Conservation (phyloP, 2,329 filamentous ascomycete genomes). For the Dothistroma septosporum region DNA sequence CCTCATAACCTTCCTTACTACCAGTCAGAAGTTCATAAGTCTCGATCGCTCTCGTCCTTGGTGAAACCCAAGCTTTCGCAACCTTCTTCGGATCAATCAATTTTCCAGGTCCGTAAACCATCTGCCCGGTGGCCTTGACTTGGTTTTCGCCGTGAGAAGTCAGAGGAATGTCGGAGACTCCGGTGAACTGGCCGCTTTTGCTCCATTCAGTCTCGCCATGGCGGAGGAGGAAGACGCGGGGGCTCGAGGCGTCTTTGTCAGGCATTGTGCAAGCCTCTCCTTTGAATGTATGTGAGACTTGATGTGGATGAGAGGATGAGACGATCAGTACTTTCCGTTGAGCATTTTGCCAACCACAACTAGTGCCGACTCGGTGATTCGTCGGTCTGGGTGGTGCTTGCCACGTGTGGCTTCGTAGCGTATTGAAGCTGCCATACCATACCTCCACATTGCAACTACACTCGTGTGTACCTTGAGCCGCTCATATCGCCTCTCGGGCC, state of each 20-base stretch:
- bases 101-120: constrained; percentile 49
- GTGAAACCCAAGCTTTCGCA: constrained; percentile 49
- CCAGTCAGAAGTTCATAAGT: constrained; percentile 48
- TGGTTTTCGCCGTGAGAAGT: constrained; percentile 73
- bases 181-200: constrained; percentile 73
- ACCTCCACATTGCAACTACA: neutral
- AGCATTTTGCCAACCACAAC: neutral
- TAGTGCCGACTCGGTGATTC: neutral
- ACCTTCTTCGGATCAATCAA: constrained; percentile 51
- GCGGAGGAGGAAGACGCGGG: constrained; percentile 75
- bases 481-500: neutral
- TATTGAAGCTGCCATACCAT: neutral
- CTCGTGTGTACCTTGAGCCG: neutral
- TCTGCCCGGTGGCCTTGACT: constrained; percentile 42
- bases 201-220: constrained; percentile 98
- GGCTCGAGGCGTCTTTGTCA: constrained; percentile 47
- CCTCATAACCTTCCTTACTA: constrained; percentile 35
- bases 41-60: constrained; percentile 45
- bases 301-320: neutral
- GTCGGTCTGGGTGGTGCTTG: neutral
- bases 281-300: neutral
- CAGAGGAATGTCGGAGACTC: constrained; percentile 78
- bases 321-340: constrained; percentile 3
- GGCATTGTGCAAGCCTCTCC: constrained; percentile 25
- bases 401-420: neutral